phyloP scores from a whole-genome alignment of 768 basidiomycete genomes.

The Dendrothele bispora region DNA sequence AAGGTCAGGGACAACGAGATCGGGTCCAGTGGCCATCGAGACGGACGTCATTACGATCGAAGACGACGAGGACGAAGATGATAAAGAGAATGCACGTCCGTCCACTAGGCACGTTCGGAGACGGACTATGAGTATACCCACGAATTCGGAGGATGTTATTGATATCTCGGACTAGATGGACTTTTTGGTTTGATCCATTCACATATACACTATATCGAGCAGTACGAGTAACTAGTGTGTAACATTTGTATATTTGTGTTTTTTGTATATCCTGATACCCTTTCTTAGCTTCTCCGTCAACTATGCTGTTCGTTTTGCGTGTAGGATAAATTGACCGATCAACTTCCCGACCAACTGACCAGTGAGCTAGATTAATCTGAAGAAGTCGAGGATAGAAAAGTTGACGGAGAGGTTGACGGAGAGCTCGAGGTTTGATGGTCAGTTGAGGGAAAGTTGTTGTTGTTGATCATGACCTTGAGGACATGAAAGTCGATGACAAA shows the following conservation, averaged over 20 bases:
- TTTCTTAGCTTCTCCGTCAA: conserved; percentile 87
- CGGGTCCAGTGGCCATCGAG: neutral
- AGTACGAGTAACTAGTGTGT: neutral
- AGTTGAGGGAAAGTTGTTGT: no score
- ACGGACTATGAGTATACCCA: conserved; percentile 26
- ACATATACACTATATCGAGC: neutral
- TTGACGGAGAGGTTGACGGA: no score
- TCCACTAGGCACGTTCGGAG: conserved; percentile 50
- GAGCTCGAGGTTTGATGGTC: no score
- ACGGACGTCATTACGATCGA: conserved; percentile 40
- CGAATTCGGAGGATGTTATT: conserved; percentile 46
- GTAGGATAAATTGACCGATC: no score
- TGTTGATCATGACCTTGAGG: no score
- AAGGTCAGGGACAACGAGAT: conserved; percentile 10
- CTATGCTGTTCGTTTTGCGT: conserved; percentile 70
- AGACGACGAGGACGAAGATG: conserved; percentile 48
- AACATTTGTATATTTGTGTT: neutral
- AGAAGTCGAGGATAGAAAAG: no score
- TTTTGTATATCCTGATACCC: conserved; percentile 60
- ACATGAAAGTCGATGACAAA: no score
- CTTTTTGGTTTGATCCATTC: neutral
- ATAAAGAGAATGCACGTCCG: conserved; percentile 64
- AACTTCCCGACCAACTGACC: no score
- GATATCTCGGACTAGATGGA: conserved; percentile 37
- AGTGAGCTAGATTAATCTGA: no score